Percentiles rank a stretch among this genome's conserved stretches.
These are phyloP conservation scores for Ophiostoma triangulosporum DNA, from an alignment of 2,329 filamentous ascomycete genomes.

Conservation along the genomic window DNA sequence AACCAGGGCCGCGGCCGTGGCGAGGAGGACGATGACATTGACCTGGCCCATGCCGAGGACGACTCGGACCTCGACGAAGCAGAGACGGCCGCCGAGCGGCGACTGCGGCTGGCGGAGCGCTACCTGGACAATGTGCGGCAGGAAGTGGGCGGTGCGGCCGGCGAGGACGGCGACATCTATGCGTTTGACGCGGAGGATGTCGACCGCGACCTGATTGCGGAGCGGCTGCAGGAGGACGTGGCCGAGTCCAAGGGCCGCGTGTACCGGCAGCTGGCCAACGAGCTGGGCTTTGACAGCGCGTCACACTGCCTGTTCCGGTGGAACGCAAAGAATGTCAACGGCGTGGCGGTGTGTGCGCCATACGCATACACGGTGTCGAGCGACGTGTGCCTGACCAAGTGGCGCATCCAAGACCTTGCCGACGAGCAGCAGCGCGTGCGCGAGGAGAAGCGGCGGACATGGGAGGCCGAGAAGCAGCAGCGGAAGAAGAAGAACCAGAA, in stretches of 20 bases:
- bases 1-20: conserved; percentile 58
- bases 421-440: conserved; percentile 46
- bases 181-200: conserved; percentile 93
- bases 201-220: conserved; percentile 81
- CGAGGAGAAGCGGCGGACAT: conserved; percentile 23
- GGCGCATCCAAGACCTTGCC: conserved; percentile 61
- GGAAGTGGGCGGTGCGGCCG: conserved; percentile 41
- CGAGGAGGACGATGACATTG: conserved; percentile 45
- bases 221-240: conserved; percentile 80
- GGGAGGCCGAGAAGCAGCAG: conserved; percentile 40
- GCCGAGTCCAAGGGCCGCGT: conserved; percentile 83
- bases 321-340: conserved; percentile 66
- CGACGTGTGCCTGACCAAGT: conserved; percentile 75
- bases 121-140: conserved; percentile 84
- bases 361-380: conserved; percentile 83
- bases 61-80: conserved; percentile 52
- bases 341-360: conserved; percentile 63
- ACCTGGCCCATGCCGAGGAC: conserved; percentile 22
- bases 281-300: conserved; percentile 56
- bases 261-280: conserved; percentile 64
- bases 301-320: conserved; percentile 62
- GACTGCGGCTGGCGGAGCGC: conserved; percentile 75
- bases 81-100: conserved; percentile 81
- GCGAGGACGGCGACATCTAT: conserved; percentile 42
- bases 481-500: conserved; percentile 44